phyloP scores from a whole-genome alignment of 2,329 filamentous ascomycete genomes.

The Penicillium occitanis region DNA sequence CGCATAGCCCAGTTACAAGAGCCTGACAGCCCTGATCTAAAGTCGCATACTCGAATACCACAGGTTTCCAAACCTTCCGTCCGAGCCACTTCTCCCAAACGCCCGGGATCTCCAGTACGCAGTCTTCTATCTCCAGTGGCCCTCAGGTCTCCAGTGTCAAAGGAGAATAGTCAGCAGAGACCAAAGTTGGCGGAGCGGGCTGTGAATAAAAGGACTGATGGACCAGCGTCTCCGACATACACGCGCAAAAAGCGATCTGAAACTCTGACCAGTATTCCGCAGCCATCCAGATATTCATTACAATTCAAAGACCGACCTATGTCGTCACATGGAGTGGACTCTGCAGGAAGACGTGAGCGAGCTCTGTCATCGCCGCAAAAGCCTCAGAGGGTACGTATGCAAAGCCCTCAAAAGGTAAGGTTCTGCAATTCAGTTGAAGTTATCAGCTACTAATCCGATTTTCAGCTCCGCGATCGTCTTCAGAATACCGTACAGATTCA shows the following conservation, averaged over 20 bases:
- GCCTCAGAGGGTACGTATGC: slow-evolving; percentile 67
- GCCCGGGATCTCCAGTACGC: slow-evolving; percentile 36
- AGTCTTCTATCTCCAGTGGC: slow-evolving; percentile 34
- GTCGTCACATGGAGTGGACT: slow-evolving; percentile 34
- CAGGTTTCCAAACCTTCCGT: slow-evolving; percentile 17
- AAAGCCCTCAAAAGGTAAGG: slow-evolving; percentile 60
- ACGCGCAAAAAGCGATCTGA: slow-evolving; percentile 48
- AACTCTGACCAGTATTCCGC: slow-evolving; percentile 51
- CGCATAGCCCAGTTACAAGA: slow-evolving; percentile 11
- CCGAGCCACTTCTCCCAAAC: slow-evolving; percentile 28
- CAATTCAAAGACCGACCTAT: slow-evolving; percentile 37
- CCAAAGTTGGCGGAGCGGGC: slow-evolving; percentile 34
- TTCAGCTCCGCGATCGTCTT: slow-evolving; percentile 70
- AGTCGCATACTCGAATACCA: slow-evolving; percentile 18
- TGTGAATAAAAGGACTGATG: slow-evolving; percentile 34
- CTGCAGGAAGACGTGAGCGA: slow-evolving; percentile 29
- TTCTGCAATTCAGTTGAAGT: background rate
- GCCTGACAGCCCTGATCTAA: slow-evolving; percentile 1
- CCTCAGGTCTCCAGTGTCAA: slow-evolving; percentile 37
- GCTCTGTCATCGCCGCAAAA: slow-evolving; percentile 67
- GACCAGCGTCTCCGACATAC: slow-evolving; percentile 36
- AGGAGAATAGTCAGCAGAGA: slow-evolving; percentile 43
- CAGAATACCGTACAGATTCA: slow-evolving; percentile 77
- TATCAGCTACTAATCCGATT: slow-evolving; percentile 11
- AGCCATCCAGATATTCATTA: slow-evolving; percentile 33